phyloP scores from a whole-genome alignment of 495 filamentous ascomycete genomes.

The Jackrogersella multiformis region DNA sequence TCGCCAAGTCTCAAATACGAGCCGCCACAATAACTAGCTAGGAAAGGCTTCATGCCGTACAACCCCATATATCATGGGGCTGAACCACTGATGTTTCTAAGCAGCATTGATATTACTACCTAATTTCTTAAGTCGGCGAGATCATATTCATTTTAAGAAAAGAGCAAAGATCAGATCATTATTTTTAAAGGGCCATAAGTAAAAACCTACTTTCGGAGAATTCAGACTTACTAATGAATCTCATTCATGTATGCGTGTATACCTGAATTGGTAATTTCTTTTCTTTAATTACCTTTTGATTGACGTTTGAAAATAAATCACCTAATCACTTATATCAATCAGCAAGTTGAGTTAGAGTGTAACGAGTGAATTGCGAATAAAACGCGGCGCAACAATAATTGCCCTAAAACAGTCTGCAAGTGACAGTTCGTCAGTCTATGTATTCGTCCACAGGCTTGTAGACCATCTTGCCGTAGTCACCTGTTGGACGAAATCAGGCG shows the following conservation, averaged over 20 bases:
- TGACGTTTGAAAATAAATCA: not conserved
- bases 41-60: conserved; percentile 26
- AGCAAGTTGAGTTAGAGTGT: not conserved
- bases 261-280: too few species aligned
- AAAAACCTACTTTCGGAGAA: not conserved
- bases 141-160: not conserved
- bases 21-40: conserved; percentile 18
- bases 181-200: not conserved
- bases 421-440: conserved; percentile 28
- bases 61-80: conserved; percentile 13
- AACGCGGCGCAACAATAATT: conserved; percentile 11
- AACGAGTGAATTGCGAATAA: conserved; percentile 36
- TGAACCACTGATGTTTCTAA: conserved; percentile 4
- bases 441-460: conserved; percentile 19
- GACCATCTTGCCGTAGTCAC: conserved; percentile 18
- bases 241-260: too few species aligned
- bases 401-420: conserved; percentile 31
- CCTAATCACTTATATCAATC: not conserved
- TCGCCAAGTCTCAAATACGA: conserved; percentile 41
- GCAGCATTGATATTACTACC: not conserved
- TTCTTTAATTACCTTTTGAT: too few species aligned
- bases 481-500: conserved; percentile 15
- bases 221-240: not conserved
- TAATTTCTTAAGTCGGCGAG: not conserved
- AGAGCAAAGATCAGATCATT: not conserved